Evolutionary conservation across 1,284 basidiomycete species (phyloP).

Genomic region (Singerocomus inundabilis): DNA sequence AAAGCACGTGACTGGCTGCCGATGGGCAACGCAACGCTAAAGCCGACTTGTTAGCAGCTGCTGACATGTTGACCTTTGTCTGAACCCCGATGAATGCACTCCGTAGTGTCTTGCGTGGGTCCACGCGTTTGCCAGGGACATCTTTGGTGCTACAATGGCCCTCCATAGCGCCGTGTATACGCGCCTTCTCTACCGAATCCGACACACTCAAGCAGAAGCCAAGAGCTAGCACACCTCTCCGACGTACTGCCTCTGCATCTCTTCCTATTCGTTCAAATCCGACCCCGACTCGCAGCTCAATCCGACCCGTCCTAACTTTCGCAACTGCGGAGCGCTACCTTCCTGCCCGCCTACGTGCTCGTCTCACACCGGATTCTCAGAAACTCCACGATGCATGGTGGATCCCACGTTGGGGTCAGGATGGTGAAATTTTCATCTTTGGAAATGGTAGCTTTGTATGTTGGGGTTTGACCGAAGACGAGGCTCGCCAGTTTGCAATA

Average conservation of each 20-base stretch:
- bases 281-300: slow-evolving; percentile 72
- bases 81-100: slow-evolving; percentile 18
- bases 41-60: not conserved
- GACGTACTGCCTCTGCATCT: slow-evolving; percentile 68
- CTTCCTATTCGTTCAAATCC: slow-evolving; percentile 76
- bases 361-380: slow-evolving; percentile 52
- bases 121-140: not conserved
- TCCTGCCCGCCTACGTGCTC: slow-evolving; percentile 52
- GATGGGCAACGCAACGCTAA: not conserved
- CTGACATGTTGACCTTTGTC: not conserved
- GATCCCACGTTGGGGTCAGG: slow-evolving; percentile 72
- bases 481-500: slow-evolving; percentile 64
- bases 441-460: slow-evolving; percentile 83
- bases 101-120: slow-evolving; percentile 9
- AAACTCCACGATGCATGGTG: slow-evolving; percentile 74
- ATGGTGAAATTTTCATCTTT: slow-evolving; percentile 89
- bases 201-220: slow-evolving; percentile 53
- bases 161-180: slow-evolving; percentile 2
- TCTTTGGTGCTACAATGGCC: not conserved
- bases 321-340: slow-evolving; percentile 76
- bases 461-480: slow-evolving; percentile 84
- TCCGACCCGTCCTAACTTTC: slow-evolving; percentile 71
- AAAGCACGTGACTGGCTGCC: slow-evolving; percentile 14
- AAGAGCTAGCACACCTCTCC: slow-evolving; percentile 72
- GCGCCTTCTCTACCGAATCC: slow-evolving; percentile 20